A percentile compares a stretch with the other conserved stretches of the same genome.
Evolutionary conservation across 352 stramenopile species (phyloP).

Genomic region (Phytophthora pini): DNA sequence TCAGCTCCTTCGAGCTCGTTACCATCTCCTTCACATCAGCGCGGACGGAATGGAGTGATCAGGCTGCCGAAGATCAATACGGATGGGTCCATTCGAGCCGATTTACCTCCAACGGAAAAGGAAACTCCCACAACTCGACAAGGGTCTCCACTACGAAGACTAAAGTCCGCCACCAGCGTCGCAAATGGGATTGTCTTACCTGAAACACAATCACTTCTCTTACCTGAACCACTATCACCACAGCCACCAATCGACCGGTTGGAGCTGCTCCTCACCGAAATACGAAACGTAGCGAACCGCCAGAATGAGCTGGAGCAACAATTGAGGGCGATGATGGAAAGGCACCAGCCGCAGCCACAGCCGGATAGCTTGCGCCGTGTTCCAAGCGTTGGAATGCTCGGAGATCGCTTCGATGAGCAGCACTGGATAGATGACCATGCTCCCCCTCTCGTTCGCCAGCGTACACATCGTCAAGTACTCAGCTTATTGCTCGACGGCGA

Average conservation of each 20-base stretch:
- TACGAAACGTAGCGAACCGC: constrained; percentile 33
- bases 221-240: not conserved
- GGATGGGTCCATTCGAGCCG: not conserved
- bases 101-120: not conserved
- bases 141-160: constrained; percentile 7
- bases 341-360: not conserved
- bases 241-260: constrained; percentile 19
- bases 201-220: not conserved
- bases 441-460: constrained; percentile 33
- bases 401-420: constrained; percentile 46
- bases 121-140: not conserved
- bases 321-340: constrained; percentile 24
- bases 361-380: not conserved
- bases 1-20: not conserved
- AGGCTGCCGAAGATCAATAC: constrained; percentile 12
- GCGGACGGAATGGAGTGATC: not conserved
- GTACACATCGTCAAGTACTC: constrained; percentile 17
- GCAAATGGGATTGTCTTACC: not conserved
- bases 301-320: constrained; percentile 36
- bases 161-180: constrained; percentile 12
- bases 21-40: constrained; percentile 7
- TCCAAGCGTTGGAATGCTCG: constrained; percentile 9
- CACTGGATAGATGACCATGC: constrained; percentile 25
- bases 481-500: not conserved
- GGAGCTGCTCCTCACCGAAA: constrained; percentile 33